Conservation (phyloP, 306 rosid species). For the Comarum palustre region DNA sequence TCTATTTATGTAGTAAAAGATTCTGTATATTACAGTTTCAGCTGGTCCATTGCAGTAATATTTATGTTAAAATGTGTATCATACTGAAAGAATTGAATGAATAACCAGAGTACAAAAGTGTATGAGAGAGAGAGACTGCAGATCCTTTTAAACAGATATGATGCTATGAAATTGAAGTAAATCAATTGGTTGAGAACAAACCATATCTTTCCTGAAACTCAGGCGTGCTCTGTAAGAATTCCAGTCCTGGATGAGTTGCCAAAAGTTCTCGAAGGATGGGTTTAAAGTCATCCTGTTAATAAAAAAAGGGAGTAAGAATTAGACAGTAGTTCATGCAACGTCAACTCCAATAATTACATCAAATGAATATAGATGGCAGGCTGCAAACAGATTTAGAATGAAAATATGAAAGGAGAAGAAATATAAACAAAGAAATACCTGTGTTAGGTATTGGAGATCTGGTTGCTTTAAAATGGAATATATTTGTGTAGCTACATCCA, state of each 20-base stretch:
- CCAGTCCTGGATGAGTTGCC: conserved; percentile 96
- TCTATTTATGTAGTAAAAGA: conserved; percentile 94
- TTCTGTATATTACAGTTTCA: conserved; percentile 97
- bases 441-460: conserved; percentile 71
- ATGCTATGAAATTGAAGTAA: neutral
- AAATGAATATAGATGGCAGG: conserved; percentile 20
- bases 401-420: conserved; percentile 12
- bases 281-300: conserved; percentile 85
- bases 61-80: conserved; percentile 21
- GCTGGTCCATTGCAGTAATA: conserved; percentile 68
- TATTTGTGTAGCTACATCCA: conserved; percentile 83
- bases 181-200: conserved; percentile 44
- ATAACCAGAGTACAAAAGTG: neutral
- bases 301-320: conserved; percentile 12
- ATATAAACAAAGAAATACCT: conserved; percentile 45
- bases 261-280: conserved; percentile 90
- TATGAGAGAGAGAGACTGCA: neutral
- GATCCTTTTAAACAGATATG: neutral
- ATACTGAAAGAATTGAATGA: conserved; percentile 12
- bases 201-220: conserved; percentile 99
- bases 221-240: conserved; percentile 94
- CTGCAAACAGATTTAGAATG: conserved; percentile 13
- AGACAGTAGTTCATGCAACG: neutral
- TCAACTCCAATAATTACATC: neutral
- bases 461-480: conserved; percentile 80